Conservation (phyloP, 495 filamentous ascomycete genomes). For the Penicillium malachiteum region DNA sequence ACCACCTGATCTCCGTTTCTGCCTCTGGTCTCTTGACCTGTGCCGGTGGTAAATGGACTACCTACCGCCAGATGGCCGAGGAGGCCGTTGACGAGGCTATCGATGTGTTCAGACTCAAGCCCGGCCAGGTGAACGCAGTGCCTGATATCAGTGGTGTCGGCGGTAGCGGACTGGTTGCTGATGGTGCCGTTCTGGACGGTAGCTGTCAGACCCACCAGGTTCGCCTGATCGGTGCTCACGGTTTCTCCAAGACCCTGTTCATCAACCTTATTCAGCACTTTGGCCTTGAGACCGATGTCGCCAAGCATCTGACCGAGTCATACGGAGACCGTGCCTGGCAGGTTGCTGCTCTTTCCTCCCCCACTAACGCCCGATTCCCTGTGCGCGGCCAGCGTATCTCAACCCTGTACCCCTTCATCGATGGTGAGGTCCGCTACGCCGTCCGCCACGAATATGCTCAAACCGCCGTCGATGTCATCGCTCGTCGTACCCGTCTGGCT, state of each 20-base stretch:
- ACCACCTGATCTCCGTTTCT: slow-evolving; percentile 88
- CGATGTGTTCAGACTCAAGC: slow-evolving; percentile 67
- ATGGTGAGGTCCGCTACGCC: slow-evolving; percentile 91
- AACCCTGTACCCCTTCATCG: slow-evolving; percentile 88
- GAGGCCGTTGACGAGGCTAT: slow-evolving; percentile 93
- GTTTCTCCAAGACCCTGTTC: slow-evolving; percentile 92
- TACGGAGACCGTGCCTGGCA: slow-evolving; percentile 98
- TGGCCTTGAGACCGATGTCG: slow-evolving; percentile 92
- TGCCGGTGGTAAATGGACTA: slow-evolving; percentile 99
- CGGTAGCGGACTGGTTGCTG: slow-evolving; percentile 57
- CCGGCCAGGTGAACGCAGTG: slow-evolving; percentile 55
- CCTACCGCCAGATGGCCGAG: slow-evolving; percentile 98
- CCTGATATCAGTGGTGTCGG: slow-evolving; percentile 80
- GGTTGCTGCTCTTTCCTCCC: slow-evolving; percentile 78
- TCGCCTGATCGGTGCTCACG: slow-evolving; percentile 88
- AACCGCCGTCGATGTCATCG: slow-evolving; percentile 88
- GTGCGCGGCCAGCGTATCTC: slow-evolving; percentile 82
- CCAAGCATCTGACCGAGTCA: slow-evolving; percentile 81
- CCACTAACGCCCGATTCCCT: slow-evolving; percentile 83
- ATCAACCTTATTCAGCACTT: slow-evolving; percentile 99
- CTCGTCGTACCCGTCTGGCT: slow-evolving; percentile 80
- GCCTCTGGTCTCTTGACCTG: slow-evolving; percentile 85
- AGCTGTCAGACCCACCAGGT: slow-evolving; percentile 89
- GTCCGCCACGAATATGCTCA: slow-evolving; percentile 91
- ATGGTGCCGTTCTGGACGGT: slow-evolving; percentile 76